Base-by-base conservation (phyloP, 305 asterid species). In the Vinca major region DNA sequence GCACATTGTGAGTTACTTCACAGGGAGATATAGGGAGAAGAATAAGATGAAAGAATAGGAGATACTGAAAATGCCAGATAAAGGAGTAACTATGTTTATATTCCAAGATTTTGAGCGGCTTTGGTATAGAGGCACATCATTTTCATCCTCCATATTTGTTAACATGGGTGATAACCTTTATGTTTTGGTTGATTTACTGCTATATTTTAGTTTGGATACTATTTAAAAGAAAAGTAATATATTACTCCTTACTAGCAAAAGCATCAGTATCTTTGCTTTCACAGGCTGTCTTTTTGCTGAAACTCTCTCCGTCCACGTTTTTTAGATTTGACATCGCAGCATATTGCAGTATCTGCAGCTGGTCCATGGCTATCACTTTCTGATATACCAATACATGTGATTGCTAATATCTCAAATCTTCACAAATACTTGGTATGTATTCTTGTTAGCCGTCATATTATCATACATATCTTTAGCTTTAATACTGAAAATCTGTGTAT, bases 271-370 rank as follows among this genome's bases (percentile, higher is more conserved):
- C 48, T 43, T 44, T 63, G 50, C 20, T 53, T 6, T 3, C 33
- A 33, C 8, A 8, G 1, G 45, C 37, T 17, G 7, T 33, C 26
- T 55, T 33, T 48, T 48, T 43, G 61, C 37, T 45, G 60, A 65
- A 33, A 63, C 65, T n/a, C 47, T 53, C 63, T 50, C 62, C 44
- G n/a, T 44, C 17, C 6, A 17, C 43, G 21, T 2, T 36, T 9
- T 21, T 2, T 20, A 7, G 36, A 50, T 70, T 56, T 49, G 39
- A 17, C 14, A 36, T 33, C 40, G 71, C 71, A 41, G 54, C 66
- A 41, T 62, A 16, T 11, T 40, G 71, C 66, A 41, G 54, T 56
- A 51, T 62, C 36, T 40, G 17, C 26, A 45, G 66, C 52, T 26
- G 37, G n/a, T 58, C 63, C 17, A 9, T 50, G 8, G 43, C 0